Evolutionary conservation across 2,329 filamentous ascomycete species (phyloP).

Genomic region (Ophiostoma piceae): DNA sequence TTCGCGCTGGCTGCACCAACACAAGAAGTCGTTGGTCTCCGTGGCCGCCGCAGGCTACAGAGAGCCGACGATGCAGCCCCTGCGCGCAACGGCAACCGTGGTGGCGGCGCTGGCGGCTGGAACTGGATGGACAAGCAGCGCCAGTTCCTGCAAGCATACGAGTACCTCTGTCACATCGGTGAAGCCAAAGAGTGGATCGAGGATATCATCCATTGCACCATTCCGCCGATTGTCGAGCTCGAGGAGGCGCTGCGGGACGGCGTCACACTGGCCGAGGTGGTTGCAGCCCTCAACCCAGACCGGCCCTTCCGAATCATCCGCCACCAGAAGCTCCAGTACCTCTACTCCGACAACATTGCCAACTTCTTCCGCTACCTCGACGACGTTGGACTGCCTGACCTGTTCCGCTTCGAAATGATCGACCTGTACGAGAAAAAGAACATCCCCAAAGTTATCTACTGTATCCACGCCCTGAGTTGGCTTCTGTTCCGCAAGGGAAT

Average conservation of each 20-base stretch:
- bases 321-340: conserved; percentile 77
- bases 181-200: conserved; percentile 99
- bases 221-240: conserved; percentile 87
- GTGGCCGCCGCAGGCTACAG: conserved; percentile 78
- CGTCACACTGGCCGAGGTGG: conserved; percentile 88
- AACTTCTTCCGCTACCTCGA: conserved; percentile 92
- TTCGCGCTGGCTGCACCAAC: conserved; percentile 72
- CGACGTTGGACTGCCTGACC: conserved; percentile 84
- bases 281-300: conserved; percentile 78
- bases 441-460: conserved; percentile 98
- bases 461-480: conserved; percentile 95
- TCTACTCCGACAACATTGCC: conserved; percentile 96
- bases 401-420: conserved; percentile 95
- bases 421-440: conserved; percentile 99
- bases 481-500: conserved; percentile 93
- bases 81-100: conserved; percentile 44
- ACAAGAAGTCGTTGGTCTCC: conserved; percentile 82
- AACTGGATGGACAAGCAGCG: conserved; percentile 99
- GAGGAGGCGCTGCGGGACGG: conserved; percentile 91
- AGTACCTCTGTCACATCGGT: conserved; percentile 97
- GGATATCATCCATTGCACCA: conserved; percentile 72
- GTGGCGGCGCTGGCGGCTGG: conserved; percentile 69
- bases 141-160: conserved; percentile 93
- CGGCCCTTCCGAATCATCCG: conserved; percentile 77
- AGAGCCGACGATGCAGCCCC: conserved; percentile 54